These are phyloP conservation scores for Phytopythium chamaehyphon DNA, from an alignment of 352 stramenopile species.

Conservation along the genomic window DNA sequence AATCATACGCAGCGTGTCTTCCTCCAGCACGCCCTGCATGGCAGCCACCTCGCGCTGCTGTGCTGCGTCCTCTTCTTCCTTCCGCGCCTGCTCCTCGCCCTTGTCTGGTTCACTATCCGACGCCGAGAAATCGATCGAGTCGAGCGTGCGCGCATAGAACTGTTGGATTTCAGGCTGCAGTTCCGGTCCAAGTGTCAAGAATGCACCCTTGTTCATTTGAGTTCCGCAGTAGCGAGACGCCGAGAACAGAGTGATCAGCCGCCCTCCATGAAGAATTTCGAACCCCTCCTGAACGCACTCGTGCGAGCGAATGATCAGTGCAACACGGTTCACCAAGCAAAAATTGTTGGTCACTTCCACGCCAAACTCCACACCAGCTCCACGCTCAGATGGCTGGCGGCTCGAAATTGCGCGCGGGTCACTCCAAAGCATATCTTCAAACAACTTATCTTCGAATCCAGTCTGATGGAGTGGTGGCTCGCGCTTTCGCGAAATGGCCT, in stretches of 20 bases:
- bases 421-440: slow-evolving; percentile 93
- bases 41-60: slow-evolving; percentile 21
- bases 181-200: slow-evolving; percentile 87
- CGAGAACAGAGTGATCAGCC: slow-evolving; percentile 91
- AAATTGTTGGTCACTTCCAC: slow-evolving; percentile 93
- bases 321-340: slow-evolving; percentile 90
- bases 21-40: slow-evolving; percentile 79
- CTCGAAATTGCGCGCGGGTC: slow-evolving; percentile 79
- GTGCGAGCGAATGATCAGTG: slow-evolving; percentile 91
- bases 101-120: neutral
- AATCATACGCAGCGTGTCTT: slow-evolving; percentile 92
- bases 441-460: slow-evolving; percentile 92
- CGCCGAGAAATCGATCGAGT: slow-evolving; percentile 66
- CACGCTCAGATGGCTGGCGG: slow-evolving; percentile 80
- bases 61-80: slow-evolving; percentile 4
- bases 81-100: slow-evolving; percentile 1
- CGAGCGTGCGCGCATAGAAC: slow-evolving; percentile 89
- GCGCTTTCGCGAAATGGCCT: slow-evolving; percentile 88
- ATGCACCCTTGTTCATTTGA: slow-evolving; percentile 92
- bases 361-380: slow-evolving; percentile 91
- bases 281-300: slow-evolving; percentile 92
- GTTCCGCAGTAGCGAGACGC: slow-evolving; percentile 91
- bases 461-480: slow-evolving; percentile 86
- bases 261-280: slow-evolving; percentile 86
- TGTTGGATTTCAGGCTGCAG: slow-evolving; percentile 93